These are phyloP conservation scores for Castanea sativa DNA, from an alignment of 306 rosid genomes.

Conservation along the genomic window DNA sequence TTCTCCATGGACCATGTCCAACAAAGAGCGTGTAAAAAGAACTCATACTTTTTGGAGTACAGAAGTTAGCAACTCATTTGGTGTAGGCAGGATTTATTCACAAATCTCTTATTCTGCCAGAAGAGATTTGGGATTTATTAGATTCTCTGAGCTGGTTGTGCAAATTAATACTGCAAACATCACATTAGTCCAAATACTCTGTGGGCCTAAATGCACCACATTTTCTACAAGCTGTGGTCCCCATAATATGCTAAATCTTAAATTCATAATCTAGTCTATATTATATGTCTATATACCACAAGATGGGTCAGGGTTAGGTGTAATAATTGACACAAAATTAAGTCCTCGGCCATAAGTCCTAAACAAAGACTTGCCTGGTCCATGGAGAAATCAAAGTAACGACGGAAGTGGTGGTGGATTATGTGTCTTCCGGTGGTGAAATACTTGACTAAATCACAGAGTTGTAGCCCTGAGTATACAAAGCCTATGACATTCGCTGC, in stretches of 20 bases:
- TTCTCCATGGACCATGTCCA: neutral
- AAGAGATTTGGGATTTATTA: too few relatives aligned
- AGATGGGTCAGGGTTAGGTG: conserved; percentile 23
- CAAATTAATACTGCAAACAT: neutral
- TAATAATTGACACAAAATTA: neutral
- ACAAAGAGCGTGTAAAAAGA: neutral
- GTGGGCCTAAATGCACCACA: neutral
- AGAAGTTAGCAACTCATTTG: too few relatives aligned
- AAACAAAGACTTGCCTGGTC: conserved; percentile 68
- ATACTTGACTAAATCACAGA: conserved; percentile 38
- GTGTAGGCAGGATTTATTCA: too few relatives aligned
- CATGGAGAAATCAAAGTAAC: conserved; percentile 53
- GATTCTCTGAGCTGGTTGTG: neutral
- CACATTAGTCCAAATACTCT: neutral
- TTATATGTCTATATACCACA: neutral
- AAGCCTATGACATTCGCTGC: conserved; percentile 63
- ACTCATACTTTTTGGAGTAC: neutral
- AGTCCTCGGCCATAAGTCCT: neutral
- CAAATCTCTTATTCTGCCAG: too few relatives aligned
- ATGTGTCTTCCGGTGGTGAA: conserved; percentile 44
- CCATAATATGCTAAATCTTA: conserved; percentile 1
- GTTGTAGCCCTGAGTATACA: conserved; percentile 65
- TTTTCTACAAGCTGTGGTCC: conserved; percentile 27
- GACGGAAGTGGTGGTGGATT: conserved; percentile 31
- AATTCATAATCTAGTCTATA: conserved; percentile 10